Evolutionary conservation across 1,284 basidiomycete genomes (phyloP).

Genomic region (Cronartium ribicola): DNA sequence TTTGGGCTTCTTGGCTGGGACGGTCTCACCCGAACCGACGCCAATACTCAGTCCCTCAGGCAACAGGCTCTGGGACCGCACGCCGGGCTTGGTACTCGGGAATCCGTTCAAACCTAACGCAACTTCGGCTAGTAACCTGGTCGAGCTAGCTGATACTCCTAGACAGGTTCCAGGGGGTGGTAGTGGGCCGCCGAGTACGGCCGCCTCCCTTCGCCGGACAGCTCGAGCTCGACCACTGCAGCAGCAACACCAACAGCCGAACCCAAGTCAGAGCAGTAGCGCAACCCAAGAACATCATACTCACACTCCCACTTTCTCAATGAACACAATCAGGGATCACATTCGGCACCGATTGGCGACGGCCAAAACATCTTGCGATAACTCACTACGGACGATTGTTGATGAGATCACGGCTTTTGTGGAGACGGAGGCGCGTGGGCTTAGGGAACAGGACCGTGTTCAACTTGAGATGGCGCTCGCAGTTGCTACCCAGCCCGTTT

Average conservation of each 20-base stretch:
- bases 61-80: constrained; percentile 35
- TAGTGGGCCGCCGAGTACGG: neutral
- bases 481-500: constrained; percentile 53
- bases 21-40: constrained; percentile 31
- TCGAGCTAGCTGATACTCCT: neutral
- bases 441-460: constrained; percentile 60
- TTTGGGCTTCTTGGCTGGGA: constrained; percentile 12
- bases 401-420: constrained; percentile 89
- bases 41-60: constrained; percentile 37
- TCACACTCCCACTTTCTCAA: constrained; percentile 46
- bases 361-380: constrained; percentile 93
- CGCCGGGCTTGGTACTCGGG: constrained; percentile 36
- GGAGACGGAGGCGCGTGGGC: constrained; percentile 72
- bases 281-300: constrained; percentile 42
- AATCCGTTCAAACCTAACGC: constrained; percentile 19
- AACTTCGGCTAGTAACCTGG: neutral
- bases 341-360: constrained; percentile 86
- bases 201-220: constrained; percentile 3
- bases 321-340: constrained; percentile 76
- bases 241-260: neutral
- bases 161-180: neutral
- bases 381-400: constrained; percentile 84
- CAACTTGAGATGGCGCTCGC: constrained; percentile 61
- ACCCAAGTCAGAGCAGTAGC: neutral
- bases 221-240: neutral